Base-by-base conservation (phyloP, 345 rosid genomes). In the Sonneratia alba region DNA sequence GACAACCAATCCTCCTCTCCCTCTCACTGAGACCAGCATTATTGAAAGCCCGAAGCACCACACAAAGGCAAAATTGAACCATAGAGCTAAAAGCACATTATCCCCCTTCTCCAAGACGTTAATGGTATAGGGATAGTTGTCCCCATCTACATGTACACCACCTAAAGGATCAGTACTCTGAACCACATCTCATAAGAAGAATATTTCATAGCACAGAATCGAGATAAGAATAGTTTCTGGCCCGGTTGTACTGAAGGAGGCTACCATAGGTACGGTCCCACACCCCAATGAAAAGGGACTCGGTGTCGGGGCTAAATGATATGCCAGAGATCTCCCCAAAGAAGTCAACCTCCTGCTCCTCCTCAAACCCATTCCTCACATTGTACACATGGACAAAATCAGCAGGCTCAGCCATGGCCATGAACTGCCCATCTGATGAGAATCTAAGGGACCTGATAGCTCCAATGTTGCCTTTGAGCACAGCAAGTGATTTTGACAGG, bases 181-280 rank as follows among this genome's bases (percentile, higher is more conserved):
- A n/a, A 38, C 61, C 67, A 37, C 57, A 56, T 56, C n/a, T 21
- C 32, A 65, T 34, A 22, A 15, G 45, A 51, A 6, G 14, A 40
- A 18, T 76, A 34, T 37, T 71, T 85, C 81, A 87, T 37, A 86
- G 73, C 51, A 89, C 72, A 71, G 91, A 83, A 81, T 90, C 84
- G 7, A 88, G 89, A 78, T 90, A 88, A 9, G 81, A 56, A 80
- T 84, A 90, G 75, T 85, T 84, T 80, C 92, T 83, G 79, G 83
- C 71, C 43, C 97, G 88, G 14, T 84, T 85, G 64, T 87, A 91
- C 81, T 91, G 90, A 32, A 91, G 84, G 71, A 91, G 94, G 87
- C 97, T 87, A 49, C 94, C 92, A 64, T 91, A 91, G 34, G 92
- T 87, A 63, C 94, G 88, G 79, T 91, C 97, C 92, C 94, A 88